Percentiles rank a stretch among this genome's conserved stretches.
Evolutionary conservation across 208 protist species (phyloP).

Genomic region (Tritrichomonas foetus): DNA sequence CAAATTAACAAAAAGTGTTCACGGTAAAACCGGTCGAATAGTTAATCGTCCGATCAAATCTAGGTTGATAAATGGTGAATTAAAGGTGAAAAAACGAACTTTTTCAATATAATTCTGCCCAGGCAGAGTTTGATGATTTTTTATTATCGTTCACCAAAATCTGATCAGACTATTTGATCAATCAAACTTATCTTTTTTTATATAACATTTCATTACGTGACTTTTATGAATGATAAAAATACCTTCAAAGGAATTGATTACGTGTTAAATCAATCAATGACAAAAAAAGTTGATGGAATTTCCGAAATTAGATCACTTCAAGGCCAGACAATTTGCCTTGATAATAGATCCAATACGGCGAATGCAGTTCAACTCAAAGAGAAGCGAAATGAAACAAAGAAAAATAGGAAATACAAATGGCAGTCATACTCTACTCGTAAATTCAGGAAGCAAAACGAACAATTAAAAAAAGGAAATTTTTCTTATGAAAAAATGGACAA

Average conservation of each 20-base stretch:
- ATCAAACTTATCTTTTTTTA: too few relatives aligned
- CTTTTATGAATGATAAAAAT: too few relatives aligned
- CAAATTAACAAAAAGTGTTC: too few relatives aligned
- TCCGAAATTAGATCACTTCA: background rate
- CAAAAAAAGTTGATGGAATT: background rate
- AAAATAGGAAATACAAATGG: background rate
- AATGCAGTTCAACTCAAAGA: background rate
- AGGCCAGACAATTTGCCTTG: background rate
- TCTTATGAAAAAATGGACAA: background rate
- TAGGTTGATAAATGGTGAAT: too few relatives aligned
- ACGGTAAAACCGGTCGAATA: too few relatives aligned
- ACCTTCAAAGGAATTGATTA: background rate
- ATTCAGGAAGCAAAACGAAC: background rate
- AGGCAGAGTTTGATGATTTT: too few relatives aligned
- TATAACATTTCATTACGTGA: too few relatives aligned
- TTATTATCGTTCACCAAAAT: too few relatives aligned
- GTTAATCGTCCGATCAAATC: too few relatives aligned
- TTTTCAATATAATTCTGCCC: too few relatives aligned
- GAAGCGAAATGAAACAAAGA: background rate
- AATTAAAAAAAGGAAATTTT: constrained; percentile 2
- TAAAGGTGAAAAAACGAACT: too few relatives aligned
- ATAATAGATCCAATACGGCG: background rate
- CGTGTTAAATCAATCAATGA: background rate
- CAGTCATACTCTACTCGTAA: background rate
- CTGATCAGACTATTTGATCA: too few relatives aligned